A percentile compares a stretch with the other conserved stretches of the same genome.
Evolutionary conservation across 2,329 filamentous ascomycete species (phyloP).

Genomic region (Ophiostoma australiae): DNA sequence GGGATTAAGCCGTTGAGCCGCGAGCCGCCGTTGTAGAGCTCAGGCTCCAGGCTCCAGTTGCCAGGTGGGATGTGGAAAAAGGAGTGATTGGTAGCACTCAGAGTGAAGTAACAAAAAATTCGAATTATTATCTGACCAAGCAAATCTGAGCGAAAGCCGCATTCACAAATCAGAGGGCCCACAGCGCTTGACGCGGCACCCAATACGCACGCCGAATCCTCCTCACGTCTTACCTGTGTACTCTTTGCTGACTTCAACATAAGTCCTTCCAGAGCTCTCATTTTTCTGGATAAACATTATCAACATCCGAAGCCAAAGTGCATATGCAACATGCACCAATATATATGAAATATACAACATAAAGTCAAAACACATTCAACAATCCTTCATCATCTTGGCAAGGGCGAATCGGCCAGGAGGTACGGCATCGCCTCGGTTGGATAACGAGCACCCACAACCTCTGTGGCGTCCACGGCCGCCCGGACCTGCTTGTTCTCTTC

Average conservation of each 20-base stretch:
- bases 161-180: not conserved
- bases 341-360: not conserved
- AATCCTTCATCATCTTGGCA: not conserved
- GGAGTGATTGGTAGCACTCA: not conserved
- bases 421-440: not conserved
- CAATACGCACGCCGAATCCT: not conserved
- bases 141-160: not conserved
- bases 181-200: slow-evolving; percentile 9
- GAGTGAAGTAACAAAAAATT: not conserved
- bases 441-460: slow-evolving; percentile 22
- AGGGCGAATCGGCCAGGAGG: slow-evolving; percentile 17
- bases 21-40: not conserved
- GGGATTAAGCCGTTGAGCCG: not conserved
- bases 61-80: slow-evolving; percentile 11
- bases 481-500: slow-evolving; percentile 24
- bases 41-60: not conserved
- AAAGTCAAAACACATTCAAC: not conserved
- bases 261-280: too few relatives aligned
- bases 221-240: not conserved
- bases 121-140: not conserved
- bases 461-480: slow-evolving; percentile 18
- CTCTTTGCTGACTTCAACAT: not conserved
- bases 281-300: too few relatives aligned
- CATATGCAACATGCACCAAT: too few relatives aligned
- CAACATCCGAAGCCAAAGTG: too few relatives aligned